A percentile compares a stretch with the other conserved stretches of the same genome.
Conservation (phyloP, 257 asterid species). For the Paulownia fortunei region DNA sequence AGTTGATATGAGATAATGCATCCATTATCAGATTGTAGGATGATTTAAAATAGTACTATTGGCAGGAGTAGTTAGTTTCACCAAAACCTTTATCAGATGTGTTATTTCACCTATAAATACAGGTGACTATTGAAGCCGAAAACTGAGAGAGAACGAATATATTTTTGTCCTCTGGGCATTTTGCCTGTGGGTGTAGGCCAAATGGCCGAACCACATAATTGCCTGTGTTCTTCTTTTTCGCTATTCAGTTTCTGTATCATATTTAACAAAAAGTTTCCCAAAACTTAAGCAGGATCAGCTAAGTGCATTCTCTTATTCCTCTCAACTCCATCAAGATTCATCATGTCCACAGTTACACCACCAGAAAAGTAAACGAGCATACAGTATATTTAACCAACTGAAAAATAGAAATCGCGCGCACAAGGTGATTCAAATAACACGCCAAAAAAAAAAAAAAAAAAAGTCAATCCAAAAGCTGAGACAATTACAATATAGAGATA, state of each 20-base stretch:
- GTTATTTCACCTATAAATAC: neutral
- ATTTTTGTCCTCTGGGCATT: neutral
- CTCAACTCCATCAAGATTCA: neutral
- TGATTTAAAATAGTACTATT: neutral
- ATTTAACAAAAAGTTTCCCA: neutral
- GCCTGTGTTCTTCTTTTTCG: neutral
- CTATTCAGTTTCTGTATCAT: neutral
- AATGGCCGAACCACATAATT: neutral
- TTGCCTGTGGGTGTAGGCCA: neutral
- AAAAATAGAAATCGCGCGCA: neutral
- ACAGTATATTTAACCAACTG: neutral
- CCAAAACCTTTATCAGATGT: neutral
- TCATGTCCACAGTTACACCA: slow-evolving; percentile 1
- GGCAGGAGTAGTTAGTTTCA: neutral
- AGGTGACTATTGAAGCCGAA: neutral
- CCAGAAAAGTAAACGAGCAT: neutral
- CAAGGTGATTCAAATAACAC: neutral
- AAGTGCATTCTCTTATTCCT: neutral
- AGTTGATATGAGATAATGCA: neutral
- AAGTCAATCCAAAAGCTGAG: neutral
- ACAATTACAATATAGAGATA: neutral
- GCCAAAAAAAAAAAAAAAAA: no score
- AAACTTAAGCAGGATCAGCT: slow-evolving; percentile 10
- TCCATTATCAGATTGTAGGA: neutral
- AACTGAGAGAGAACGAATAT: neutral